These are phyloP conservation scores for Magnaporthiopsis incrustans DNA, from an alignment of 2,329 filamentous ascomycete genomes.

Conservation along the genomic window DNA sequence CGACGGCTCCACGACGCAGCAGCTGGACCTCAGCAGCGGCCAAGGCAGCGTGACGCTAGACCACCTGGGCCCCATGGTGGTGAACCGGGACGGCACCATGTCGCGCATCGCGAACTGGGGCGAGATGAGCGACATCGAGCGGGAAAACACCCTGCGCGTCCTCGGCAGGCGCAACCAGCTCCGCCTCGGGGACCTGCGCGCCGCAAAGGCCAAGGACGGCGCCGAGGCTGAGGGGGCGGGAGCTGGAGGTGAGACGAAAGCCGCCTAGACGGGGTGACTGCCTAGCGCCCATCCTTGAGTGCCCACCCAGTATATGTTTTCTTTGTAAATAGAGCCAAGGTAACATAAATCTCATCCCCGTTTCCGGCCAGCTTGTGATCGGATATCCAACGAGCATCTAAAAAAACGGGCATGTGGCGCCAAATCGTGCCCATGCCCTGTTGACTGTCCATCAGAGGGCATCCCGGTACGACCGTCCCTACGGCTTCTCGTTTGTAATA, in stretches of 20 bases:
- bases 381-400: too few relatives aligned
- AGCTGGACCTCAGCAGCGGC: constrained; percentile 21
- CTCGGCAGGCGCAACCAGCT: constrained; percentile 61
- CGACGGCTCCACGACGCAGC: neutral
- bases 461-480: neutral
- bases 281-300: neutral
- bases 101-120: constrained; percentile 67
- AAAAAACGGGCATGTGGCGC: too few relatives aligned
- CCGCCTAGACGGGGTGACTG: neutral
- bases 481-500: neutral
- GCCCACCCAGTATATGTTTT: too few relatives aligned
- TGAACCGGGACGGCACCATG: constrained; percentile 64
- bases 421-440: too few relatives aligned
- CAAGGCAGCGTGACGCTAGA: constrained; percentile 49
- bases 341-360: too few relatives aligned
- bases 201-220: neutral
- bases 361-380: too few relatives aligned
- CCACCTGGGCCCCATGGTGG: constrained; percentile 63
- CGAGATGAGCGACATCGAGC: constrained; percentile 62
- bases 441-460: too few relatives aligned
- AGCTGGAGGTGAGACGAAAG: too few relatives aligned
- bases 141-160: constrained; percentile 56
- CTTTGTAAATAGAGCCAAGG: too few relatives aligned
- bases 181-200: constrained; percentile 29
- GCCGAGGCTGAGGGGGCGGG: neutral